Evolutionary conservation across 1,284 basidiomycete species (phyloP).

Genomic region (Stereum hirsutum): DNA sequence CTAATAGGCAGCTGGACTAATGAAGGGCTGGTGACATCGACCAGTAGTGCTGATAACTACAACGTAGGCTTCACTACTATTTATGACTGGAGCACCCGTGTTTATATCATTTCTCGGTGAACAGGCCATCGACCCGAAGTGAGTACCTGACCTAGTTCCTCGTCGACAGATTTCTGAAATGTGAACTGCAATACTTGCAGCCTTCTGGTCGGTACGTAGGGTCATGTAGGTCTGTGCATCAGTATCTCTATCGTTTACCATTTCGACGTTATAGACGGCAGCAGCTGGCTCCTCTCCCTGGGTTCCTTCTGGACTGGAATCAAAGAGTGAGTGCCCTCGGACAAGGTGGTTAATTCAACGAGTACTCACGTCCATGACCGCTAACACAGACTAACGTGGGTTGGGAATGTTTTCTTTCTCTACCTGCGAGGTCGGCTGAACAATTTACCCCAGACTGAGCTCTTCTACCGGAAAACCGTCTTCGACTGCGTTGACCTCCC

Average conservation of each 20-base stretch:
- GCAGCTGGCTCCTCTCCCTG: conserved; percentile 33
- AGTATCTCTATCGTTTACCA: too few relatives aligned
- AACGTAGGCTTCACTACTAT: conserved; percentile 28
- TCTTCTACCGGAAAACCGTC: conserved; percentile 34
- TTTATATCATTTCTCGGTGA: background rate
- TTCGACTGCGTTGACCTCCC: conserved; percentile 27
- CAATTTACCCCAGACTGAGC: conserved; percentile 3
- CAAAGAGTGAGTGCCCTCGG: conserved; percentile 24
- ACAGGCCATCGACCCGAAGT: conserved; percentile 1
- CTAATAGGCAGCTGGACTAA: conserved; percentile 32
- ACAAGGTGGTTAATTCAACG: background rate
- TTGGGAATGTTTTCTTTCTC: background rate
- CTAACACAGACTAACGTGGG: background rate
- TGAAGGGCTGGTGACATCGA: conserved; percentile 39
- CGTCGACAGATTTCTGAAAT: background rate
- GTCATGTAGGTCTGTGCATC: too few relatives aligned
- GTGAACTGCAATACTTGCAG: background rate
- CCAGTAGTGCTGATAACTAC: conserved; percentile 29
- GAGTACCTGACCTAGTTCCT: background rate
- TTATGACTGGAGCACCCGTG: background rate
- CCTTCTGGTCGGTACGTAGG: conserved; percentile 10
- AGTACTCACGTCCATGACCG: background rate
- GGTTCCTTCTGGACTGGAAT: conserved; percentile 47
- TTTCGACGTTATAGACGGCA: conserved; percentile 1
- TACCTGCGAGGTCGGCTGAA: background rate